Evolutionary conservation across 306 rosid genomes (phyloP).

Genomic region (Clitoria ternatea): DNA sequence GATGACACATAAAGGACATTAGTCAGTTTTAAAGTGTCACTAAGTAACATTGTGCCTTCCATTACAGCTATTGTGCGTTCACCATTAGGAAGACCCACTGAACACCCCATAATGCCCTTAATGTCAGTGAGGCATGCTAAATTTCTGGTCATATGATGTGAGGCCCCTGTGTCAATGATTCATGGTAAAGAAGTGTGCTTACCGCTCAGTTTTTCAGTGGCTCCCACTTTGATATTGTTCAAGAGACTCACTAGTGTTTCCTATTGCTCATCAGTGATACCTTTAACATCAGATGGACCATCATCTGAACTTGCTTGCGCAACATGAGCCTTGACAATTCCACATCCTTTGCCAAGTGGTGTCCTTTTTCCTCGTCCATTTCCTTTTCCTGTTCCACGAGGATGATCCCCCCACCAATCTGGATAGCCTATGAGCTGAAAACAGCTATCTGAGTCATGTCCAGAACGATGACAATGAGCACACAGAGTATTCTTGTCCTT

Average conservation of each 20-base stretch:
- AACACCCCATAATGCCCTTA: neutral
- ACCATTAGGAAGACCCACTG: neutral
- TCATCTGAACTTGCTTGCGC: neutral
- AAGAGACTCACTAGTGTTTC: neutral
- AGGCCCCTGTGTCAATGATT: neutral
- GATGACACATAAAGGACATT: no score
- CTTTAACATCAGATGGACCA: neutral
- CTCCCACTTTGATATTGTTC: neutral
- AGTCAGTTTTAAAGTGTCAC: no score
- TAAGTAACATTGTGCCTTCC: no score
- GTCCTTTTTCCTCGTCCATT: neutral
- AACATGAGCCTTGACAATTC: neutral
- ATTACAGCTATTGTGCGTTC: neutral
- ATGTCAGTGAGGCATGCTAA: neutral
- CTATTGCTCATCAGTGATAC: neutral
- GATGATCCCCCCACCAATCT: neutral
- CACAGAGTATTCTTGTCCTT: neutral
- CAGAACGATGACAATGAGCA: neutral
- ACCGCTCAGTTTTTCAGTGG: neutral
- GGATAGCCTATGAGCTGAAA: neutral
- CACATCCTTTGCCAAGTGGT: neutral
- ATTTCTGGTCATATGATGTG: neutral
- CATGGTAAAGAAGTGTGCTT: neutral
- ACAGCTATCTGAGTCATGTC: neutral
- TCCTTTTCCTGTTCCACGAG: neutral